Evolutionary conservation across 148 eudicot genomes (phyloP).

Genomic region (Camellia sinensis): DNA sequence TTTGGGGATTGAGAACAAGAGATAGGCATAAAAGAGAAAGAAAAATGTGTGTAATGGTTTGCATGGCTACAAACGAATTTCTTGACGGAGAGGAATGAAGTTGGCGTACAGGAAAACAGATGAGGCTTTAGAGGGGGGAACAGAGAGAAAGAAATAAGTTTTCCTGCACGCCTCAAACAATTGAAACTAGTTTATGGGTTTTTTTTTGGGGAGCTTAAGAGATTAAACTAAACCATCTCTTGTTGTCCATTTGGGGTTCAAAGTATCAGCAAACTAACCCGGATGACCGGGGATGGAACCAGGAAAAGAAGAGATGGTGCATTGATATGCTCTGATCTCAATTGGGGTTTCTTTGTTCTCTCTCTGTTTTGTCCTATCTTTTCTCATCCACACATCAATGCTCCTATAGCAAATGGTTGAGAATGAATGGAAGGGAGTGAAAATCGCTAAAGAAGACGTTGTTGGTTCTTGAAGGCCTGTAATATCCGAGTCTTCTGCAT

Average conservation of each 20-base stretch:
- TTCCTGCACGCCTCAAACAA: constrained; percentile 17
- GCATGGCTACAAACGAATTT: neutral
- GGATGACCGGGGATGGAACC: constrained; percentile 5
- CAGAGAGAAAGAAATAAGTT: neutral
- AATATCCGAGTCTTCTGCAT: constrained; percentile 7
- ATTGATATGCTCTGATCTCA: neutral
- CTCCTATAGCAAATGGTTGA: neutral
- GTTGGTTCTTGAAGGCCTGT: neutral
- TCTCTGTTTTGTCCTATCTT: neutral
- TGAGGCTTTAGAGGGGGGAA: neutral
- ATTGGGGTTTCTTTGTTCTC: neutral
- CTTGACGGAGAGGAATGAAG: neutral
- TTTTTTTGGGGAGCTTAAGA: neutral
- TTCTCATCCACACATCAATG: too few relatives aligned
- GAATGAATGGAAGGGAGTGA: neutral
- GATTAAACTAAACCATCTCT: constrained; percentile 3
- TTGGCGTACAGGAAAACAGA: constrained; percentile 25
- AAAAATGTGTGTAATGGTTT: constrained; percentile 11
- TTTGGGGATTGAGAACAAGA: neutral
- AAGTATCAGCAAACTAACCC: neutral
- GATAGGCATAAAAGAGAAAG: neutral
- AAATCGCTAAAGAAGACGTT: too few relatives aligned
- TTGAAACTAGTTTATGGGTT: neutral
- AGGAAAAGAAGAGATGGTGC: neutral
- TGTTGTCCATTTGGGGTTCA: constrained; percentile 11